Base-by-base conservation (phyloP, 2,329 filamentous ascomycete species). In the Rugonectria rugulosa region DNA sequence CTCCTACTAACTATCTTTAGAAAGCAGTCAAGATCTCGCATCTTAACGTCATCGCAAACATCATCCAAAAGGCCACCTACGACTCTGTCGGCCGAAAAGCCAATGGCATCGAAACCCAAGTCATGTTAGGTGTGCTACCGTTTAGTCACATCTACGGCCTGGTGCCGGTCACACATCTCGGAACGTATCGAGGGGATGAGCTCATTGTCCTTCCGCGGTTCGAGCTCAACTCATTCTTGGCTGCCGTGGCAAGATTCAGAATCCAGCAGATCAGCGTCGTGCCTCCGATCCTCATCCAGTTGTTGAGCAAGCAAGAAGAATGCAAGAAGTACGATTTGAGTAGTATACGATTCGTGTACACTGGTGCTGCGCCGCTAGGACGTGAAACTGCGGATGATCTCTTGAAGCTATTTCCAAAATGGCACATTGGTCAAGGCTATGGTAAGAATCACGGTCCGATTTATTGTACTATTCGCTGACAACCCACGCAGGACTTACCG, bases 11-110 rank as follows among this genome's bases (percentile, higher is more conserved):
- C 10, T n/a, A 21, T 12, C 7, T 12, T 15, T 27, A 90, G 85
- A 92, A 92, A 88, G 90, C 89, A 27, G 90, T 93, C 38, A 92
- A 91, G 88, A 89, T 94, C 56, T 90, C 89, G 4, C 90, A 94
- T 69, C 76, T 78, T 31, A 94, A 94, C 63, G 87, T 93, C 36
- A 92, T 94, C 42, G 84, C 90, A 43, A 93, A 93, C 66, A 82
- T 85, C 0, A 65, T 92, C 26, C 89, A 92, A 70, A 78, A 87
- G 53, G 66, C 67, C 17, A 67, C 79, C 1, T 85, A 70, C 56
- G 70, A 81, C 47, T 23, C 65, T 57, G 56, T 76, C 53, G 20
- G 69, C 34, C 64, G 76, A 59, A 68, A 73, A 60, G 53, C 70
- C 14, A 60, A 71, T 4, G 68, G 68, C 6, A 56, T 80, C 26